Percentiles rank a stretch among this genome's conserved stretches.
These are phyloP conservation scores for Epichloe elymi DNA, from an alignment of 2,329 filamentous ascomycete genomes.

Conservation along the genomic window DNA sequence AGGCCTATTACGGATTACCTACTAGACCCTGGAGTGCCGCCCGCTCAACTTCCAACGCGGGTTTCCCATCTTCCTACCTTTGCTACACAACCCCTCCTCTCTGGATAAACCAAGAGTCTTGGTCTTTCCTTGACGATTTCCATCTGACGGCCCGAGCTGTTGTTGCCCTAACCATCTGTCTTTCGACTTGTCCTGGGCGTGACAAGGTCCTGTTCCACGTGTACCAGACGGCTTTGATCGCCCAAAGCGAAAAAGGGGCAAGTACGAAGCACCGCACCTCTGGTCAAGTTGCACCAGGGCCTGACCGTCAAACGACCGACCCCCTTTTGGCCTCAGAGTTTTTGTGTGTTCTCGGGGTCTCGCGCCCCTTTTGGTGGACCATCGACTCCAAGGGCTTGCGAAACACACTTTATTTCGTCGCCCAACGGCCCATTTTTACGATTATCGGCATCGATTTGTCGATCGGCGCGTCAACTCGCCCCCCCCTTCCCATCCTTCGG, in stretches of 20 bases:
- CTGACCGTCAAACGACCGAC: not conserved
- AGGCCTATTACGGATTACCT: not conserved
- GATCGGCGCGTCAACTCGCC: slow-evolving; percentile 1
- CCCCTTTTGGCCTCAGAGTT: not conserved
- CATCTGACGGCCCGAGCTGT: not conserved
- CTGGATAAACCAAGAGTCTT: not conserved
- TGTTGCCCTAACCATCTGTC: not conserved
- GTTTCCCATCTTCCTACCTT: not conserved
- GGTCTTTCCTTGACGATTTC: not conserved
- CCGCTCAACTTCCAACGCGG: not conserved
- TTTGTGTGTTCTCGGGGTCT: not conserved
- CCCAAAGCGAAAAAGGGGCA: not conserved
- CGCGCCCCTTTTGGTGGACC: not conserved
- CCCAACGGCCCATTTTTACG: not conserved
- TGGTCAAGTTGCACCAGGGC: not conserved
- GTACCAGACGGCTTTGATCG: not conserved
- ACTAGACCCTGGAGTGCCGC: slow-evolving; percentile 2
- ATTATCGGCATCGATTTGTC: not conserved
- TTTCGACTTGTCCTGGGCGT: not conserved
- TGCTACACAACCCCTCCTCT: not conserved
- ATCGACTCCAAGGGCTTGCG: slow-evolving; percentile 1
- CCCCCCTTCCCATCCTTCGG: not conserved
- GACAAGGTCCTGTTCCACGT: too few species aligned
- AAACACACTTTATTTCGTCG: not conserved
- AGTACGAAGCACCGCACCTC: not conserved